These are phyloP conservation scores for Fusarium begoniae DNA, from an alignment of 2,329 filamentous ascomycete genomes.

Conservation along the genomic window DNA sequence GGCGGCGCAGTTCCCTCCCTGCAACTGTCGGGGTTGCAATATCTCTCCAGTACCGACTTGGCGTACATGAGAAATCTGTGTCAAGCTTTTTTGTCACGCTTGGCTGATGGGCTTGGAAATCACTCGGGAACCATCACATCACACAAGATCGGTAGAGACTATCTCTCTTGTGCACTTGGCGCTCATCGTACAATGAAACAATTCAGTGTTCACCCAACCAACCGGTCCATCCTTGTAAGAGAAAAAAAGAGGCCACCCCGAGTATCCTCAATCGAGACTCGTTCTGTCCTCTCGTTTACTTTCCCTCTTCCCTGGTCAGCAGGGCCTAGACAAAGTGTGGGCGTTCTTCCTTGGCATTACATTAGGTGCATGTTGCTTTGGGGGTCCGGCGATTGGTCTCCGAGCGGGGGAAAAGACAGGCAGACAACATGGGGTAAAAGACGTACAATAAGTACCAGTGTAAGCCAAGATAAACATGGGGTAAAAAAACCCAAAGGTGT, in stretches of 20 bases:
- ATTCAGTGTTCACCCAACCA: not conserved
- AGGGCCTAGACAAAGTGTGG: slow-evolving; percentile 21
- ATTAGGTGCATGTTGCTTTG: slow-evolving; percentile 6
- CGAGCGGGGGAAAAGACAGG: slow-evolving; percentile 11
- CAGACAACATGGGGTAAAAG: slow-evolving; percentile 23
- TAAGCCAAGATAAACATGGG: slow-evolving; percentile 7
- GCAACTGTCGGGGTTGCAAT: not conserved
- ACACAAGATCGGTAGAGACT: slow-evolving; percentile 16
- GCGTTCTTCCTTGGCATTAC: slow-evolving; percentile 6
- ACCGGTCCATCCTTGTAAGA: not conserved
- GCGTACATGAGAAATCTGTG: slow-evolving; percentile 17
- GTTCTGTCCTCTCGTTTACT: not conserved
- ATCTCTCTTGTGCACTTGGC: not conserved
- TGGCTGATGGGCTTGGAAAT: slow-evolving; percentile 21
- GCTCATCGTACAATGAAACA: slow-evolving; percentile 31
- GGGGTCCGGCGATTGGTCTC: slow-evolving; percentile 37
- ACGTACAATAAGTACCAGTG: not conserved
- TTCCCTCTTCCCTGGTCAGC: not conserved
- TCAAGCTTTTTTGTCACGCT: slow-evolving; percentile 22
- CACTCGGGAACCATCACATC: slow-evolving; percentile 1
- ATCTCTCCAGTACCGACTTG: slow-evolving; percentile 29
- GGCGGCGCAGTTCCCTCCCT: slow-evolving; percentile 1
- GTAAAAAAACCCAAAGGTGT: slow-evolving; percentile 2
- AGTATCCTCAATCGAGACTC: slow-evolving; percentile 30
- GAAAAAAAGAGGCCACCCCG: not conserved